Base-by-base conservation (phyloP, 2,329 filamentous ascomycete species). In the Aureobasidium sp. region DNA sequence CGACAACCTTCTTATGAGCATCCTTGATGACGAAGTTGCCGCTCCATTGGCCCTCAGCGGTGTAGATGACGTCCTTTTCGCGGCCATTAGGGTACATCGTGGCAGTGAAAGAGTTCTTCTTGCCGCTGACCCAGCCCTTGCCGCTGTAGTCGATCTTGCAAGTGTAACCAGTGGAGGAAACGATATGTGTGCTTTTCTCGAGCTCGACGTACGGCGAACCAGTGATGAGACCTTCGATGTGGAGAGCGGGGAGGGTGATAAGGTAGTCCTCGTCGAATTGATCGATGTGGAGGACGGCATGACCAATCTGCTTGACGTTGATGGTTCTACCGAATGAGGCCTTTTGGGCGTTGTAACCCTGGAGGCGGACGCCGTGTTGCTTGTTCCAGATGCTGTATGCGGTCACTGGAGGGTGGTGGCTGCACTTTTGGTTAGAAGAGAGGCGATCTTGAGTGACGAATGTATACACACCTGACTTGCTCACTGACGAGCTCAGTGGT, bases 261-360 rank as follows among this genome's bases (percentile, higher is more conserved):
- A 97, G 82, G 78, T 95, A 95, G 67, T 84, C 86, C 72, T 94
- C 90, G 67, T 82, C 76, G 69, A 74, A 80, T 23, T 76, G 76
- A 63, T 89, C 87, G 63, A 97, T 78, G 55, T 90, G 89, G 66
- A 93, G 82, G 37, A 95, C 79, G 44, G 92, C 92, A 72, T 97
- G 92, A 39, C 93, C 93, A 51, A 75, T 71, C 62, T 75, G 73
- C 69, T 95, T 96, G 72, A 99, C 88, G 70, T 93, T 89, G 75
- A 97, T 97, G 48, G 93, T 96, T 68, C 88, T 87, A 65, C 89
- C 90, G 76, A 99, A 97, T 17, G 91, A 95, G 4, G 93, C 92
- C 75, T 96, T 97, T 73, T 97, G 94, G 17, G 90, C 93, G 71
- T 97, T 97, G 79, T 96, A 97, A 59, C 93, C 93, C 78, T 86